Percentiles rank a stretch among this genome's conserved stretches.
Evolutionary conservation across 331 rosid genomes (phyloP).

Genomic region (Malus hybrid): DNA sequence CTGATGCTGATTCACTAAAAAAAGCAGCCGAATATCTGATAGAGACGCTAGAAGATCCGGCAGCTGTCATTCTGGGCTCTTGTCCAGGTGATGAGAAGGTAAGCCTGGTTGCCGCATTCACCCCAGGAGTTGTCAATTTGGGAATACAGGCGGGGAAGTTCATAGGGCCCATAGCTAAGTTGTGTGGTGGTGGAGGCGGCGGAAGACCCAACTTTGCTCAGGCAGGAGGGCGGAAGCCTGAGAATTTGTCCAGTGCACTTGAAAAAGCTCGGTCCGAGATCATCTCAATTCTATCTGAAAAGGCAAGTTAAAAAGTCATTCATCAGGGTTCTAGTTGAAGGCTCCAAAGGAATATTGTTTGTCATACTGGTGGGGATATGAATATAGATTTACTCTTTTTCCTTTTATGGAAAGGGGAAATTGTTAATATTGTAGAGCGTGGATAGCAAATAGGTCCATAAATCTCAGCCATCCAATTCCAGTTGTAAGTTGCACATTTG

Average conservation of each 20-base stretch:
- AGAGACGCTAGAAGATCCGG: constrained; percentile 68
- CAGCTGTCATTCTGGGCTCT: constrained; percentile 82
- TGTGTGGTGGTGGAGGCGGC: constrained; percentile 96
- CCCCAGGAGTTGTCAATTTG: constrained; percentile 58
- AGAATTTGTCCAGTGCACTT: constrained; percentile 61
- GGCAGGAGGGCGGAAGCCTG: constrained; percentile 93
- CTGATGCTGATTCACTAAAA: constrained; percentile 79
- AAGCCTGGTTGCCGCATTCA: constrained; percentile 86
- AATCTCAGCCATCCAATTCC: background rate
- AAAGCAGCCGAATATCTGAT: constrained; percentile 77
- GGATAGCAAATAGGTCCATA: background rate
- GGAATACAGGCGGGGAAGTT: constrained; percentile 92
- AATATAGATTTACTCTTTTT: too few relatives aligned
- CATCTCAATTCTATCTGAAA: constrained; percentile 42
- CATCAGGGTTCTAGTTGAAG: background rate
- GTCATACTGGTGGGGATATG: background rate
- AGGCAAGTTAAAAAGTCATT: constrained; percentile 34
- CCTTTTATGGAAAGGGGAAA: background rate
- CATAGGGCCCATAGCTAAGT: constrained; percentile 76
- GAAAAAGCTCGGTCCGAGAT: constrained; percentile 71
- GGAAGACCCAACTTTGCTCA: constrained; percentile 96
- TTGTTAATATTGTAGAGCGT: background rate
- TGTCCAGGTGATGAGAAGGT: constrained; percentile 84
- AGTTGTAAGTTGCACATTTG: background rate
- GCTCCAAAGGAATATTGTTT: background rate